A percentile compares a stretch with the other conserved stretches of the same genome.
phyloP scores from a whole-genome alignment of 371 early-diverging fungal species.

The Agmasoma carcini region DNA sequence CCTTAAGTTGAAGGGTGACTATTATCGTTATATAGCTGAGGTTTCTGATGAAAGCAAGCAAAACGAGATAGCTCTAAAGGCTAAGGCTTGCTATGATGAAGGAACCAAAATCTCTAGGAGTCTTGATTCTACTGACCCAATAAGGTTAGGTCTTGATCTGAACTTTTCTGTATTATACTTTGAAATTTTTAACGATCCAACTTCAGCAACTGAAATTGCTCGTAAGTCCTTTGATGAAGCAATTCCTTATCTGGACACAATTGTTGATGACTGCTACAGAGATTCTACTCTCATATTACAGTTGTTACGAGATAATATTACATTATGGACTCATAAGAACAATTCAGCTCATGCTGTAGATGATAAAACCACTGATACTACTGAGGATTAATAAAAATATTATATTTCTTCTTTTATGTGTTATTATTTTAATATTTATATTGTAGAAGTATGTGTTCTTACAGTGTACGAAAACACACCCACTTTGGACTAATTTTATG shows the following conservation, averaged over 20 bases:
- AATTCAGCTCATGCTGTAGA: slow-evolving; percentile 15
- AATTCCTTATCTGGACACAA: slow-evolving; percentile 90
- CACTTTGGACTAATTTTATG: neutral
- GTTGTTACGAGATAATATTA: slow-evolving; percentile 92
- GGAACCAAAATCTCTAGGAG: slow-evolving; percentile 82
- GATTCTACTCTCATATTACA: slow-evolving; percentile 99
- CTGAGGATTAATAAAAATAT: slow-evolving; percentile 16
- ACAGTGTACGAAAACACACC: neutral
- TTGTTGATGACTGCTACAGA: slow-evolving; percentile 97
- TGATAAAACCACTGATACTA: slow-evolving; percentile 8
- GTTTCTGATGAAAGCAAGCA: slow-evolving; percentile 70
- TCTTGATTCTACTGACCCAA: slow-evolving; percentile 87
- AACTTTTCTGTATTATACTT: slow-evolving; percentile 99
- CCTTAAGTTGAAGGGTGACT: slow-evolving; percentile 99
- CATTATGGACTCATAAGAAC: slow-evolving; percentile 71
- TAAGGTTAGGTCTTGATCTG: slow-evolving; percentile 90
- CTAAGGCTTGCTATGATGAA: slow-evolving; percentile 80
- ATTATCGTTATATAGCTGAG: slow-evolving; percentile 96
- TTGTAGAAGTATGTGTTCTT: neutral
- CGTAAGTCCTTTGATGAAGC: slow-evolving; percentile 97
- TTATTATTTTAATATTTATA: neutral
- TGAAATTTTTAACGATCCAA: slow-evolving; percentile 93
- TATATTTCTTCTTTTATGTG: neutral
- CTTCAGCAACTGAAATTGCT: slow-evolving; percentile 90
- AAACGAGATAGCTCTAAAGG: slow-evolving; percentile 63